A percentile compares a stretch with the other conserved stretches of the same genome.
Evolutionary conservation across 345 rosid species (phyloP).

Genomic region (Brassica rapa): DNA sequence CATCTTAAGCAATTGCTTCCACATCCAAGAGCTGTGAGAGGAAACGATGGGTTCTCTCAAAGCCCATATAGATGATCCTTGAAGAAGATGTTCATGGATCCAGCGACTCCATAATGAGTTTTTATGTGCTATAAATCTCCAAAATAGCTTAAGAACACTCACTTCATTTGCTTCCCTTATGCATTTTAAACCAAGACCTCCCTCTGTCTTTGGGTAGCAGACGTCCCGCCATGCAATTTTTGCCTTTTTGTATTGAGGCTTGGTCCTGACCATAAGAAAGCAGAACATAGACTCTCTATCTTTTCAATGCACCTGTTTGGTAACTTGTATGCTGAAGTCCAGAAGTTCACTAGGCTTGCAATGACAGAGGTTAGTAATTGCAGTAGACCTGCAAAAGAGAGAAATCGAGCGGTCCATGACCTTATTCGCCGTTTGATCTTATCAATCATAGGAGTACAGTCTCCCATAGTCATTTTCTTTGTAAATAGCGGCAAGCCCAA

Average conservation of each 20-base stretch:
- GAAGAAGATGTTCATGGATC: background rate
- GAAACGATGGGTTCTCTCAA: background rate
- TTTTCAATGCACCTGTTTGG: background rate
- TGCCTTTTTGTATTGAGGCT: background rate
- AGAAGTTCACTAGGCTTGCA: background rate
- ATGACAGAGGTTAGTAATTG: background rate
- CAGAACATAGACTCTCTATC: background rate
- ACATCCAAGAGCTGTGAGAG: background rate
- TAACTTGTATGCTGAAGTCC: background rate
- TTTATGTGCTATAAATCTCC: background rate
- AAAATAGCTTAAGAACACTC: background rate
- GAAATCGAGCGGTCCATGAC: background rate
- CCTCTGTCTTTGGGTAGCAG: background rate
- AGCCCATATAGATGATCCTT: background rate
- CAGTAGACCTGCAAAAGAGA: background rate
- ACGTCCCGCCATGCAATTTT: background rate
- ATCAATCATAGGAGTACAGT: background rate
- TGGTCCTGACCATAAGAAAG: background rate
- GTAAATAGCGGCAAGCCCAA: background rate
- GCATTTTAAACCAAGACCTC: background rate
- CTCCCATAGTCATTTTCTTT: background rate
- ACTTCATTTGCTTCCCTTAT: background rate
- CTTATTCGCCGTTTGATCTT: background rate
- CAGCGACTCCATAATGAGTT: background rate
- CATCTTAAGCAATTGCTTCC: background rate